phyloP scores from a whole-genome alignment of 139 green algal genomes.

The Asterochloris sp. region DNA sequence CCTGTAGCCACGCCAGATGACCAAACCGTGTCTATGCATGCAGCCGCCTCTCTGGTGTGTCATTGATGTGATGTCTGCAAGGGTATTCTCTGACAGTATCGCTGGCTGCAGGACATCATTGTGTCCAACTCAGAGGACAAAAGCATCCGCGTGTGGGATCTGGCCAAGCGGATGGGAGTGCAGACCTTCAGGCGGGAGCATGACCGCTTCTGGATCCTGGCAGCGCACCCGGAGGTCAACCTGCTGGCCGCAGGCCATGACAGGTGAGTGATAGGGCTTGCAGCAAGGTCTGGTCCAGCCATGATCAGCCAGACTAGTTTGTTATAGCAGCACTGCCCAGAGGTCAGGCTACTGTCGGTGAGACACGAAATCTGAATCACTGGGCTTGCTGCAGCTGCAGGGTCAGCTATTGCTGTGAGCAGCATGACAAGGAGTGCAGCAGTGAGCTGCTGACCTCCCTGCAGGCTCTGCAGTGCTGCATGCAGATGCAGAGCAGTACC shows the following conservation, averaged over 20 bases:
- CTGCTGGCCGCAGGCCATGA: constrained; percentile 98
- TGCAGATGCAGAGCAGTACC: no score
- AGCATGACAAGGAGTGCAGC: no score
- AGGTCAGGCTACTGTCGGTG: neutral
- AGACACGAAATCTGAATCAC: neutral
- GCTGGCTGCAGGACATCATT: constrained; percentile 86
- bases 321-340: neutral
- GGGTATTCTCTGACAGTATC: neutral
- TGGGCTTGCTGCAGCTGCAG: no score
- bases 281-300: neutral
- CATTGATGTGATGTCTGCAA: neutral
- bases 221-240: constrained; percentile 97
- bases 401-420: no score
- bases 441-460: no score
- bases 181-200: constrained; percentile 96
- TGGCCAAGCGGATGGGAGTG: constrained; percentile 95
- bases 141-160: constrained; percentile 98
- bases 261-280: constrained; percentile 36
- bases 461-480: no score
- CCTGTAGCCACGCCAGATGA: no score
- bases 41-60: neutral
- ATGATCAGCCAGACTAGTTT: neutral
- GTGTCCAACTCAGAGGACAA: constrained; percentile 99
- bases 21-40: no score
- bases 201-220: constrained; percentile 96